Evolutionary conservation across 345 rosid species (phyloP).

Genomic region (Eucalyptus curtisii): DNA sequence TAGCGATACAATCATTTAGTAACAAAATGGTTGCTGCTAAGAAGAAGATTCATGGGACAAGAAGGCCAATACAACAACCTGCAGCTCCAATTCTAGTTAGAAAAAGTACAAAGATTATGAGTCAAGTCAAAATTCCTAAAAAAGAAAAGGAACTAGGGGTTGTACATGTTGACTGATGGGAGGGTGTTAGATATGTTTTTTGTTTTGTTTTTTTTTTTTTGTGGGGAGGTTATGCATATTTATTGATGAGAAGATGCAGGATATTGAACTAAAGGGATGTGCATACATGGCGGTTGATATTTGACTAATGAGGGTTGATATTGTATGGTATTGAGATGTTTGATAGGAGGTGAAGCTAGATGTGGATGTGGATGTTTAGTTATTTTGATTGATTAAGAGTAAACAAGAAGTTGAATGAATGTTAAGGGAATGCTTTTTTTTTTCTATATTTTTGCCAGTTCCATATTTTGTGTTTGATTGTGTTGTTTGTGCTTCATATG

Average conservation of each 20-base stretch:
- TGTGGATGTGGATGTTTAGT: neutral
- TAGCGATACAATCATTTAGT: neutral
- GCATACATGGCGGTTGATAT: too few species aligned
- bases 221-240: neutral
- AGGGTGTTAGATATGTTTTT: neutral
- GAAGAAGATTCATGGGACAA: neutral
- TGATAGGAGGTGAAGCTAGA: neutral
- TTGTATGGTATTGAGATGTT: neutral
- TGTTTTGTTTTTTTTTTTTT: too few species aligned
- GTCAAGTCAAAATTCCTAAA: neutral
- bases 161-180: neutral
- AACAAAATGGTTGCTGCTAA: neutral
- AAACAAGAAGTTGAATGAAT: too few species aligned
- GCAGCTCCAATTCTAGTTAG: neutral
- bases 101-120: too few species aligned
- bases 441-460: too few species aligned
- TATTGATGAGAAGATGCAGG: accelerated
- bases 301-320: neutral
- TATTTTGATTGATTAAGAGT: too few species aligned
- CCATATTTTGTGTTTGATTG: neutral
- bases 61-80: neutral
- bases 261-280: too few species aligned
- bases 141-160: neutral
- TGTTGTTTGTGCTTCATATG: neutral
- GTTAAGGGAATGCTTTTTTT: too few species aligned